Conservation (phyloP, 1,139 yeast species). For the Pichia sp. region DNA sequence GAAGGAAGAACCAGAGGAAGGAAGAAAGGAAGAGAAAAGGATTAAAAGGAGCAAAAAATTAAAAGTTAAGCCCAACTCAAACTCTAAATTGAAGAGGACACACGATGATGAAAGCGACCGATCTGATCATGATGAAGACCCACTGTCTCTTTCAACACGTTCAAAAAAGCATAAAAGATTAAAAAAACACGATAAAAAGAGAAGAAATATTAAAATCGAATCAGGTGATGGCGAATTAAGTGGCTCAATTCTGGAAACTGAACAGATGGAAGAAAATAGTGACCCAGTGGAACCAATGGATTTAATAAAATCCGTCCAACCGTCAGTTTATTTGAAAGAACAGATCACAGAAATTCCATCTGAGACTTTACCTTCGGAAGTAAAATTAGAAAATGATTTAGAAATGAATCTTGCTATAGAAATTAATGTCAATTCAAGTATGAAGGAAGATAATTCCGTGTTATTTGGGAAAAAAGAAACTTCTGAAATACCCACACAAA, state of each 20-base stretch:
- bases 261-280: neutral
- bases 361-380: too few relatives aligned
- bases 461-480: neutral
- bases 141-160: neutral
- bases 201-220: neutral
- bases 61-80: too few relatives aligned
- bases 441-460: neutral
- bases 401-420: too few relatives aligned
- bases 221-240: neutral
- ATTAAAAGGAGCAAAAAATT: too few relatives aligned
- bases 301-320: too few relatives aligned
- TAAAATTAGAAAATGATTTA: too few relatives aligned
- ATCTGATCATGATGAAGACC: neutral
- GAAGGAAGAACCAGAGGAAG: too few relatives aligned
- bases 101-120: neutral
- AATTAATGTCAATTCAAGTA: too few relatives aligned
- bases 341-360: too few relatives aligned
- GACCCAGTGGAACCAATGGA: neutral
- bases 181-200: neutral
- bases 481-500: constrained; percentile 2
- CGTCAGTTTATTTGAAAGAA: too few relatives aligned
- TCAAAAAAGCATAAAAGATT: neutral
- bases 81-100: neutral
- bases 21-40: too few relatives aligned
- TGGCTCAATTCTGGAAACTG: neutral